Evolutionary conservation across 164 flowering plant species (phyloP).

Genomic region (Aristolochia contorta): DNA sequence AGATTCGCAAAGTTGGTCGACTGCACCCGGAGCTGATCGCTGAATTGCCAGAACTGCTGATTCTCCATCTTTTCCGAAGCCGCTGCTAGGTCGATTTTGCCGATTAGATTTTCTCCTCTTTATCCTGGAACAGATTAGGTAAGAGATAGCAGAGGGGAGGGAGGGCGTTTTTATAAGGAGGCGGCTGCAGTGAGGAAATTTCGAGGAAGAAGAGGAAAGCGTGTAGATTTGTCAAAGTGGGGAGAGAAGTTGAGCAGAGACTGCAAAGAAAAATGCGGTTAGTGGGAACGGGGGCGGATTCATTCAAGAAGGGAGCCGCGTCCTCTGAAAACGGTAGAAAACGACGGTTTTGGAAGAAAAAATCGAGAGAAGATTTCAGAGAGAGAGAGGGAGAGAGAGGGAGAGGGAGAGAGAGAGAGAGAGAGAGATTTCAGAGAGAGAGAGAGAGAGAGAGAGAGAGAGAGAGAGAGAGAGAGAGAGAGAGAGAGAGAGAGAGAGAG

Average conservation of each 20-base stretch:
- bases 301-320: background rate
- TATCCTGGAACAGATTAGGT: background rate
- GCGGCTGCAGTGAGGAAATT: slow-evolving; percentile 18
- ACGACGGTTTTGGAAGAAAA: background rate
- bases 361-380: background rate
- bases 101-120: background rate
- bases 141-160: background rate
- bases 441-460: background rate
- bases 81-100: background rate
- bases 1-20: slow-evolving; percentile 42
- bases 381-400: background rate
- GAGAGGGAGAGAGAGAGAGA: slow-evolving; percentile 2
- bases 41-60: slow-evolving; percentile 77
- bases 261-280: background rate
- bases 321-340: background rate
- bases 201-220: slow-evolving; percentile 32
- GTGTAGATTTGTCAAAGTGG: slow-evolving; percentile 40
- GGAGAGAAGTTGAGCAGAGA: background rate
- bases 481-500: slow-evolving; percentile 2
- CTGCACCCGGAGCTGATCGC: slow-evolving; percentile 72
- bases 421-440: background rate
- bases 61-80: slow-evolving; percentile 36
- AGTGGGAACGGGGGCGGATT: background rate
- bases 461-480: too few species aligned
- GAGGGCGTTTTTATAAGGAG: background rate